These are phyloP conservation scores for Paraurostyla sp. DNA, from an alignment of 73 alveolate genomes.

Conservation along the genomic window DNA sequence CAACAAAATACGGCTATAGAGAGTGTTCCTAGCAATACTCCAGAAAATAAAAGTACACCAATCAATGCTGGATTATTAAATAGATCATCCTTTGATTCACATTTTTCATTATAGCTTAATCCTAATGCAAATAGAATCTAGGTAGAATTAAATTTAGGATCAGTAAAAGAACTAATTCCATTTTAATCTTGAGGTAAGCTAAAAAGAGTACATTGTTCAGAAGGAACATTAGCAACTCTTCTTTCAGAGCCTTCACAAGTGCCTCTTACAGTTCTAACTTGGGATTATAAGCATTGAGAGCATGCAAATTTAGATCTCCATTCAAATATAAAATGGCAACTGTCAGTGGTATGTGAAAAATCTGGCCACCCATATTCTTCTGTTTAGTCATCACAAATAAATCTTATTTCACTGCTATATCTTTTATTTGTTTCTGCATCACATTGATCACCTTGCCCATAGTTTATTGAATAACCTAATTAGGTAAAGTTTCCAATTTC, in stretches of 20 bases:
- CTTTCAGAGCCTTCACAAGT: background rate
- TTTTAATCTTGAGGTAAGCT: background rate
- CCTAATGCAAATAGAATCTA: background rate
- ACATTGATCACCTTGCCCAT: constrained; percentile 23
- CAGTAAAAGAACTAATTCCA: background rate
- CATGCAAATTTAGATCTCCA: constrained; percentile 29
- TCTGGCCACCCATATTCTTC: constrained; percentile 32
- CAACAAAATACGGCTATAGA: background rate
- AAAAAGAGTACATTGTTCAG: background rate
- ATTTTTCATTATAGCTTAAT: background rate
- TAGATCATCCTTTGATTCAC: background rate
- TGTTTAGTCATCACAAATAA: background rate
- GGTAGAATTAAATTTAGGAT: background rate
- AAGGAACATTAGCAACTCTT: background rate
- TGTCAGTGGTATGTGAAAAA: background rate
- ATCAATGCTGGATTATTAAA: constrained; percentile 8
- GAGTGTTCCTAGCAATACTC: background rate
- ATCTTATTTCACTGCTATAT: background rate
- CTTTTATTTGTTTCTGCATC: background rate
- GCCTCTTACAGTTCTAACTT: background rate
- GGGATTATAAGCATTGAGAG: background rate
- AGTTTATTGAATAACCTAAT: background rate
- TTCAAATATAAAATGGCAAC: constrained; percentile 19
- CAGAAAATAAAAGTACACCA: background rate
- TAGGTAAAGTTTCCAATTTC: background rate